These are phyloP conservation scores for Neurospora tetrasperma DNA, from an alignment of 495 filamentous ascomycete species.

Conservation along the genomic window DNA sequence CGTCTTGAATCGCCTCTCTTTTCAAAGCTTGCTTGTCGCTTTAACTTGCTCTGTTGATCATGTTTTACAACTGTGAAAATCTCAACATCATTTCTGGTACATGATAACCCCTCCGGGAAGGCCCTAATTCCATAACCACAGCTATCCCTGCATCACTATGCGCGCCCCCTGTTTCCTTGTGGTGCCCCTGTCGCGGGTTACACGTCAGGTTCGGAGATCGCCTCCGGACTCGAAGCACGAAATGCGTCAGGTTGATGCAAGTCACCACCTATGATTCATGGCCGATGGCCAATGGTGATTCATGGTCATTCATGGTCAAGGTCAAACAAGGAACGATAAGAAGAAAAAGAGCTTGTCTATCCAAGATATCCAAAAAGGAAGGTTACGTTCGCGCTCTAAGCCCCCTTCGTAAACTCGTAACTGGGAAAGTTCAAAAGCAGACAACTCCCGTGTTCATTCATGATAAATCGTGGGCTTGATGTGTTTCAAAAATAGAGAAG, in stretches of 20 bases:
- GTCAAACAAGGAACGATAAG: neutral
- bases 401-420: neutral
- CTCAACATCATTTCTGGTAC: too few relatives aligned
- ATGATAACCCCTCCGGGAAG: too few relatives aligned
- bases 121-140: too few relatives aligned
- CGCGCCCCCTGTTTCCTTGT: neutral
- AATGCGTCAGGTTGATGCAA: constrained; percentile 1
- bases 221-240: neutral
- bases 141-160: neutral
- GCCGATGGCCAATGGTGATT: too few relatives aligned
- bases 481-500: neutral
- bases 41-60: too few relatives aligned
- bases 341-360: neutral
- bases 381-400: neutral
- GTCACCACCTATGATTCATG: neutral
- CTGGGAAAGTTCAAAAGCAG: neutral
- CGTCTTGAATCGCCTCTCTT: too few relatives aligned
- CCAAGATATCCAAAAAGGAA: neutral
- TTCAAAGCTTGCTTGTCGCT: too few relatives aligned
- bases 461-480: neutral
- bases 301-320: too few relatives aligned
- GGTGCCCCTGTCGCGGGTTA: neutral
- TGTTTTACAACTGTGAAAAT: too few relatives aligned
- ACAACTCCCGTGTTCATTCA: neutral
- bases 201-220: neutral